phyloP scores from a whole-genome alignment of 75 land plant genomes.

The Pseudotsuga menziesii region DNA sequence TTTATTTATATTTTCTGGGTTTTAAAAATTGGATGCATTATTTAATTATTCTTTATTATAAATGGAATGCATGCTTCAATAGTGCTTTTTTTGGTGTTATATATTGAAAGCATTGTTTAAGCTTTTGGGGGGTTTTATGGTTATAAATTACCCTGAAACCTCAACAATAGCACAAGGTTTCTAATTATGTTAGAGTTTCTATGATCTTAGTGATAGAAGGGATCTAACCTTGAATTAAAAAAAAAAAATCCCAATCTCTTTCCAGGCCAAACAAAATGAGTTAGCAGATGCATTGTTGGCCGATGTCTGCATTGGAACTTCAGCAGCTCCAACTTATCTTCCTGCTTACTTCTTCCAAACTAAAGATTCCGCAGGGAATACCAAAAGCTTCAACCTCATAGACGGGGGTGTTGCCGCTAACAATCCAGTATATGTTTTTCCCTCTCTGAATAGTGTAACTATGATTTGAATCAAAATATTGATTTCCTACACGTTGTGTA shows the following conservation, averaged over 20 bases:
- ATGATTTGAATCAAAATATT: no score
- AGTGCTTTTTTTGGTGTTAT: no score
- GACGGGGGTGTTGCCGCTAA: slow-evolving; percentile 23
- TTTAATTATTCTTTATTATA: no score
- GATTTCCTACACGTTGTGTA: neutral
- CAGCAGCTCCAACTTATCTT: slow-evolving; percentile 36
- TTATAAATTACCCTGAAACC: neutral
- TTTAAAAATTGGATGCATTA: no score
- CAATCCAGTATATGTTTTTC: slow-evolving; percentile 15
- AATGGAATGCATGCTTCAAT: no score
- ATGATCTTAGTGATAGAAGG: neutral
- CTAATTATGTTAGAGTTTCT: neutral
- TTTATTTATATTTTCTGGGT: no score
- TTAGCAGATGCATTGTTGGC: neutral
- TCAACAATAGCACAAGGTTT: no score
- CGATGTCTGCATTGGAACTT: slow-evolving; percentile 17
- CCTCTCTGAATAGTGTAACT: no score
- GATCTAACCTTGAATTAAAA: neutral
- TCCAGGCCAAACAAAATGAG: neutral
- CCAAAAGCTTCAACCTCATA: slow-evolving; percentile 13
- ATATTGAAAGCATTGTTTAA: no score
- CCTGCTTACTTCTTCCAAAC: slow-evolving; percentile 20
- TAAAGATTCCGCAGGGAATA: neutral
- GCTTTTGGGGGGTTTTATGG: neutral
- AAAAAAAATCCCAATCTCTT: neutral